Conservation (phyloP, 768 basidiomycete genomes). For the Suillus paluster region DNA sequence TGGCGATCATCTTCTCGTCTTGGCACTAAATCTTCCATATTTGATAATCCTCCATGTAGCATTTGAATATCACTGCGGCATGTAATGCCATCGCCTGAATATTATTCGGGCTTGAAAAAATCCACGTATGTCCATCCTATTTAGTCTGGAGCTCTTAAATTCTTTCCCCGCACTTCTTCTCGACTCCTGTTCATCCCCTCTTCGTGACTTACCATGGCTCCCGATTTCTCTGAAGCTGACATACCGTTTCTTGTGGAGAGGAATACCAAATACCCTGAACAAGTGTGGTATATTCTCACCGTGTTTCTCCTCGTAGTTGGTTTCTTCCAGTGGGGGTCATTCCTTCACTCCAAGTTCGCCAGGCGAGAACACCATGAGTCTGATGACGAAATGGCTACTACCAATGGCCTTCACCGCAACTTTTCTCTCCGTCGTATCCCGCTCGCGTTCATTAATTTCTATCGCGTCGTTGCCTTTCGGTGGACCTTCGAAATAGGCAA, state of each 20-base stretch:
- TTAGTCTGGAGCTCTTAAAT: not conserved
- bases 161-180: too few species aligned
- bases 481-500: conserved; percentile 50
- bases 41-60: too few species aligned
- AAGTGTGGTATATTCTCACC: conserved; percentile 23
- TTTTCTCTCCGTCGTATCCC: conserved; percentile 45
- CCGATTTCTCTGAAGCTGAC: not conserved
- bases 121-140: not conserved
- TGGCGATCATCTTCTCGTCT: too few species aligned
- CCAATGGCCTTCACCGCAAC: conserved; percentile 23
- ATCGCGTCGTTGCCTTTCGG: conserved; percentile 55
- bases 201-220: conserved; percentile 9
- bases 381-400: conserved; percentile 23
- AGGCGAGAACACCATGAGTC: not conserved
- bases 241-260: not conserved
- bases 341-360: conserved; percentile 25
- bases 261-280: conserved; percentile 5
- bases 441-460: conserved; percentile 43
- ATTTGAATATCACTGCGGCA: too few species aligned
- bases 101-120: too few species aligned
- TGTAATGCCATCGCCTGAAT: too few species aligned
- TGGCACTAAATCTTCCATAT: too few species aligned
- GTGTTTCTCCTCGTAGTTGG: conserved; percentile 23
- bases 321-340: conserved; percentile 30
- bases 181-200: not conserved